Percentiles rank a stretch among this genome's conserved stretches.
These are phyloP conservation scores for Wickerhamomyces bisporus DNA, from an alignment of 805 yeast genomes.

Conservation along the genomic window DNA sequence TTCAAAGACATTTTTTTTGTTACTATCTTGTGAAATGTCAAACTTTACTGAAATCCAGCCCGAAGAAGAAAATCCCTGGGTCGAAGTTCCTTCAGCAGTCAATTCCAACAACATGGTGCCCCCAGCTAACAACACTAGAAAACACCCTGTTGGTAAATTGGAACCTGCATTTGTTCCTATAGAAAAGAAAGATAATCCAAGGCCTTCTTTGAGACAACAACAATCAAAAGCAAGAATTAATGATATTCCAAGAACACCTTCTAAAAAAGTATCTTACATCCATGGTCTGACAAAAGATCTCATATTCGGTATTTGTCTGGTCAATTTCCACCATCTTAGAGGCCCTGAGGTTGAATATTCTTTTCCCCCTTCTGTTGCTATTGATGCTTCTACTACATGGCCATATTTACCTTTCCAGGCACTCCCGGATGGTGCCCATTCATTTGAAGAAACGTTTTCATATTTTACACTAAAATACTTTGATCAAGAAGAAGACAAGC, in stretches of 20 bases:
- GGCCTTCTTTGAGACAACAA: too few species aligned
- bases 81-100: slow-evolving; percentile 5
- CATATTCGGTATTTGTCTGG: slow-evolving; percentile 81
- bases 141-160: too few species aligned
- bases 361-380: slow-evolving; percentile 41
- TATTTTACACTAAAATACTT: slow-evolving; percentile 81
- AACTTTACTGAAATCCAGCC: slow-evolving; percentile 2
- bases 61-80: slow-evolving; percentile 19
- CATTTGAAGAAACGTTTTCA: slow-evolving; percentile 89
- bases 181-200: too few species aligned
- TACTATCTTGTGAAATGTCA: too few species aligned
- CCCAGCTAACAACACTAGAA: too few species aligned
- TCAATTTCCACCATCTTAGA: slow-evolving; percentile 85
- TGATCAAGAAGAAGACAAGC: slow-evolving; percentile 31
- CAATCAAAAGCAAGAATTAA: background rate
- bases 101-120: too few species aligned
- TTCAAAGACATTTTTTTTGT: too few species aligned
- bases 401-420: slow-evolving; percentile 91
- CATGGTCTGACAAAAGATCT: slow-evolving; percentile 24
- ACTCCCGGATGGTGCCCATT: slow-evolving; percentile 92
- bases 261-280: slow-evolving; percentile 17
- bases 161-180: too few species aligned
- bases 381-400: slow-evolving; percentile 48
- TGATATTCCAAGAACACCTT: slow-evolving; percentile 1
- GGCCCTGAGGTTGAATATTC: slow-evolving; percentile 97